A percentile compares a stretch with the other conserved stretches of the same genome.
These are phyloP conservation scores for Rhytidiadelphus loreus DNA, from an alignment of 225 moss, liverwort and hornwort genomes.

Conservation along the genomic window DNA sequence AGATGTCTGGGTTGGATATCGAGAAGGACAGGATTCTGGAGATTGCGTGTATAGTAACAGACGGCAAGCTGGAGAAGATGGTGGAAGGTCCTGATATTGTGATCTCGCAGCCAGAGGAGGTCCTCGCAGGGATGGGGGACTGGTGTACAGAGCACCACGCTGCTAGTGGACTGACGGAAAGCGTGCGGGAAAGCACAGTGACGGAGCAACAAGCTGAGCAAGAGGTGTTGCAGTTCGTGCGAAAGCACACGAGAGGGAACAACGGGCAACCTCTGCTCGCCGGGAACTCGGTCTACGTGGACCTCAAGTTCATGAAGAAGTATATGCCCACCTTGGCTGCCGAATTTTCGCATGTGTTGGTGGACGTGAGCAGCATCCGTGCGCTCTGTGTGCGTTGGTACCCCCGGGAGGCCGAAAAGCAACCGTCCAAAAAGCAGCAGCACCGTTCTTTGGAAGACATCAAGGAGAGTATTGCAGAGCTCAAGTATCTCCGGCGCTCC, in stretches of 20 bases:
- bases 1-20: slow-evolving; percentile 68
- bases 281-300: slow-evolving; percentile 86
- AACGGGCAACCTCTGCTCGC: slow-evolving; percentile 56
- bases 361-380: slow-evolving; percentile 87
- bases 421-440: slow-evolving; percentile 65
- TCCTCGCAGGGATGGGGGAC: slow-evolving; percentile 70
- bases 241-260: slow-evolving; percentile 37
- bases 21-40: slow-evolving; percentile 76
- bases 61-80: slow-evolving; percentile 64
- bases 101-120: slow-evolving; percentile 69
- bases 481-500: slow-evolving; percentile 56
- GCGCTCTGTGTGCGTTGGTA: slow-evolving; percentile 88
- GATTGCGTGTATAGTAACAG: slow-evolving; percentile 84
- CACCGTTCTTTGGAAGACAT: slow-evolving; percentile 88
- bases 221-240: slow-evolving; percentile 73
- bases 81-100: slow-evolving; percentile 87
- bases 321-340: slow-evolving; percentile 84
- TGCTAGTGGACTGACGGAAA: slow-evolving; percentile 67
- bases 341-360: slow-evolving; percentile 80
- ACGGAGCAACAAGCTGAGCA: slow-evolving; percentile 64
- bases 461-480: slow-evolving; percentile 87
- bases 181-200: slow-evolving; percentile 51
- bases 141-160: slow-evolving; percentile 88
- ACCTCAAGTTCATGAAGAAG: slow-evolving; percentile 78
- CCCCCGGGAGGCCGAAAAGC: slow-evolving; percentile 63